Conservation (phyloP, 345 rosid genomes). For the Laguncularia racemosa region DNA sequence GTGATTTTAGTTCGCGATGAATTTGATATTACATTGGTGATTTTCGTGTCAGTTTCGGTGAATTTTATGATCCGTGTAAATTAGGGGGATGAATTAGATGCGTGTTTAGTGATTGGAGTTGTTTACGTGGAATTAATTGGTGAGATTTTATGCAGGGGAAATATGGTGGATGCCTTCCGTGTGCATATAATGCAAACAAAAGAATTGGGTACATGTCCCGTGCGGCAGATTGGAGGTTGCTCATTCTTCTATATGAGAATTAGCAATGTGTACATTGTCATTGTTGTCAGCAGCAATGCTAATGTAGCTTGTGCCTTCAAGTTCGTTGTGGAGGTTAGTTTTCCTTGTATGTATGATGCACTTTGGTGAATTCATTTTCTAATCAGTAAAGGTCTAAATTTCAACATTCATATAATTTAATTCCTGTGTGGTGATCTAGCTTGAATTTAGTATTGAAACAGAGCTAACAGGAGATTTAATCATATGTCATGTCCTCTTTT, state of each 20-base stretch:
- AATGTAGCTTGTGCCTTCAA: conserved; percentile 99
- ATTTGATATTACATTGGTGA: not conserved
- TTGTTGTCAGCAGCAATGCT: conserved; percentile 99
- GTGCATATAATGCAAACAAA: conserved; percentile 98
- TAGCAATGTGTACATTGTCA: conserved; percentile 94
- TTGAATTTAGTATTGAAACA: no score
- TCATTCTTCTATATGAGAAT: conserved; percentile 95
- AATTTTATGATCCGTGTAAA: not conserved
- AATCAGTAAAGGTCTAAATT: not conserved
- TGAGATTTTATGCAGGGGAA: conserved; percentile 45
- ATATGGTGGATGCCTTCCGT: conserved; percentile 99
- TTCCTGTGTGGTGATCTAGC: no score
- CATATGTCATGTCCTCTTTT: no score
- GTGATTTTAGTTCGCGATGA: not conserved
- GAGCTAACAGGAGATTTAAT: no score
- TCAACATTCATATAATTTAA: not conserved
- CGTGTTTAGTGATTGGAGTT: not conserved
- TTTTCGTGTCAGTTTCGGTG: no score
- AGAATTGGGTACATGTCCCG: conserved; percentile 94
- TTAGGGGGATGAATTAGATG: not conserved
- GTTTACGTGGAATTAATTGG: no score
- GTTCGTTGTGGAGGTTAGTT: conserved; percentile 87
- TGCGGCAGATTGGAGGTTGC: conserved; percentile 98
- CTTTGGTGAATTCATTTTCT: not conserved
- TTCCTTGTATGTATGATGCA: not conserved